phyloP scores from a whole-genome alignment of 768 basidiomycete genomes.

The Tubosaeta brunneosetosa region DNA sequence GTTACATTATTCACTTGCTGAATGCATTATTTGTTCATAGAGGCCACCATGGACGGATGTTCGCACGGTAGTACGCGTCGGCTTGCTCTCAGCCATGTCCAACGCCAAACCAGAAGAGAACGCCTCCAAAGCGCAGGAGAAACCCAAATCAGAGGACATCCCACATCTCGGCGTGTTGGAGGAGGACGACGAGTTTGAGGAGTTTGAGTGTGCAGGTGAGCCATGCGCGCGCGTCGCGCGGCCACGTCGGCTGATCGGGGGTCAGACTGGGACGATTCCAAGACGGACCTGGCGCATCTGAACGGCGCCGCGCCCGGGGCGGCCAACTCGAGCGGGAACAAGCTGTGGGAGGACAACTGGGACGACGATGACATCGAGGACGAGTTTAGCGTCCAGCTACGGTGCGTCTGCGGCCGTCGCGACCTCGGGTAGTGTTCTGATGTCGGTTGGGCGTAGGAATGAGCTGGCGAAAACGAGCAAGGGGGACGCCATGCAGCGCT shows the following conservation, averaged over 20 bases:
- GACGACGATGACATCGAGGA: constrained; percentile 99
- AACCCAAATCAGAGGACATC: constrained; percentile 43
- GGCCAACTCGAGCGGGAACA: constrained; percentile 78
- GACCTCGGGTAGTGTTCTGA: not conserved
- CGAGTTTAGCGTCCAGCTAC: constrained; percentile 91
- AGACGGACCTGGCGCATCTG: constrained; percentile 78
- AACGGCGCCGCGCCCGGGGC: constrained; percentile 68
- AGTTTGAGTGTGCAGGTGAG: constrained; percentile 81
- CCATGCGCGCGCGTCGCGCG: not conserved
- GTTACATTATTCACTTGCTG: not conserved
- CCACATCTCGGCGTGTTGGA: constrained; percentile 85
- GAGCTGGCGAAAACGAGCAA: constrained; percentile 60
- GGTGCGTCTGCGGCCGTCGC: constrained; percentile 47
- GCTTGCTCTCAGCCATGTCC: constrained; percentile 35
- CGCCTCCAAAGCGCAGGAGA: constrained; percentile 28
- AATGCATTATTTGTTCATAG: constrained; percentile 3
- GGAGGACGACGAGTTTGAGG: constrained; percentile 97
- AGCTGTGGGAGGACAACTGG: constrained; percentile 99
- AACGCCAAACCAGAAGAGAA: constrained; percentile 40
- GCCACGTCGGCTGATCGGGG: not conserved
- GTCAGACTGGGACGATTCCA: constrained; percentile 81
- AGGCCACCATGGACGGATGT: not conserved
- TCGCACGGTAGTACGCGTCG: constrained; percentile 24
- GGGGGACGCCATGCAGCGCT: constrained; percentile 54
- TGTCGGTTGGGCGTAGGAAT: constrained; percentile 36